These are phyloP conservation scores for Aquilaria malaccensis DNA, from an alignment of 345 rosid genomes.

Conservation along the genomic window DNA sequence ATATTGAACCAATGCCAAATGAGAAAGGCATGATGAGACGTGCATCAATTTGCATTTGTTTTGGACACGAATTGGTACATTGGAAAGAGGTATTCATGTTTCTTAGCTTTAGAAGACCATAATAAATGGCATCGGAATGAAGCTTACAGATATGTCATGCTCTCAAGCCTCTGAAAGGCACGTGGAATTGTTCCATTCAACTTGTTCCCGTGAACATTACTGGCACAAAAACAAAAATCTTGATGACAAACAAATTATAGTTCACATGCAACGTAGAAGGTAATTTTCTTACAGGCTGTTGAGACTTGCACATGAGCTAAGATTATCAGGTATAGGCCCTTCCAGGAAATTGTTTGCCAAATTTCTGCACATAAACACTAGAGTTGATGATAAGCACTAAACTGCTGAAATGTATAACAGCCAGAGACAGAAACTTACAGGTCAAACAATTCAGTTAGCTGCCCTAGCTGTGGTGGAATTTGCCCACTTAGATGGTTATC, in stretches of 20 bases:
- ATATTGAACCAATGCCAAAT: not conserved
- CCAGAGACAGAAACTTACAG: slow-evolving; percentile 43
- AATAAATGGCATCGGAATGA: not conserved
- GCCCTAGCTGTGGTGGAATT: slow-evolving; percentile 91
- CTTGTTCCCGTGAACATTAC: slow-evolving; percentile 83
- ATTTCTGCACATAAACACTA: slow-evolving; percentile 42
- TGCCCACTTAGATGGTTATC: slow-evolving; percentile 66
- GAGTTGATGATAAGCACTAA: not conserved
- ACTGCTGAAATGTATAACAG: not conserved
- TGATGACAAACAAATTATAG: slow-evolving; percentile 1
- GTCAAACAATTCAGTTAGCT: slow-evolving; percentile 90
- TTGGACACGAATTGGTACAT: too few relatives aligned
- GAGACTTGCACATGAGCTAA: slow-evolving; percentile 85
- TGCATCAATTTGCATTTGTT: not conserved
- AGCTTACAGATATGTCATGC: slow-evolving; percentile 87
- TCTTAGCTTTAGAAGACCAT: not conserved
- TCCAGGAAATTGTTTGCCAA: slow-evolving; percentile 75
- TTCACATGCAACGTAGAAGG: not conserved
- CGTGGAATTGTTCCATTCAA: slow-evolving; percentile 72
- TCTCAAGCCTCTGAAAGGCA: slow-evolving; percentile 77
- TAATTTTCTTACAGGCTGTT: slow-evolving; percentile 67
- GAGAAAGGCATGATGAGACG: not conserved
- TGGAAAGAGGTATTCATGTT: not conserved
- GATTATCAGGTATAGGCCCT: slow-evolving; percentile 81
- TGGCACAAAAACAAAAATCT: slow-evolving; percentile 24